Evolutionary conservation across 805 yeast species (phyloP), one percentile per base, ranked within the genome.

Genomic region (Candida ponderosae): DNA sequence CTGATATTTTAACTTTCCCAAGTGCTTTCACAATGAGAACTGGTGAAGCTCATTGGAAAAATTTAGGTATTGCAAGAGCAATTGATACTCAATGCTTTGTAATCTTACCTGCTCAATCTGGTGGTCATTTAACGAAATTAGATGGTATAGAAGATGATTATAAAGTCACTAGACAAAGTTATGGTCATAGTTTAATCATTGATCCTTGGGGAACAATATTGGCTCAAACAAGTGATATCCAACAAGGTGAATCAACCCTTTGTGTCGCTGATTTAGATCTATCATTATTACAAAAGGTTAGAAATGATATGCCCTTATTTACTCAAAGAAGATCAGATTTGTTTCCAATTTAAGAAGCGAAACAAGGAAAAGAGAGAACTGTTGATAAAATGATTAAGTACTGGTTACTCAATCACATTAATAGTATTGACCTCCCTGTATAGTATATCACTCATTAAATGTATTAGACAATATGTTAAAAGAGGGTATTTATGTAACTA

Each of bases 1-100:
- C 96, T 1, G 71, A 85, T 40, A 63, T 90, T 18, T 48, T 90
- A 29, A 73, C 90, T 3, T 90, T 66, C 49, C 97, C 98, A 0
- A 81, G 94, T 19, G 97, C 97, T 0, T 93, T 94, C 68, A 93
- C 96, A 0, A 74, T 83, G 54, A 78, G 79, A 44, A 90, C 97
- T 0, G 98, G 98, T 1, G 76, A 76, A 36, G 86, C 90, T 1
- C 98, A 90, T 53, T 90, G 97, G 95, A 77, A 77, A 37, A 57
- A 74, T 1, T 64, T 90, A 36, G 96, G 86, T 2, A 67, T 76
- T 20, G 81, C 95, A 0, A 65, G 97, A 34, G 97, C 97, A 4
- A 72, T 90, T 11, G 96, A 89, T 53, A 73, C 90, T 2, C 97
- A 93, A 59, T 68, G 82, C 41, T 93, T 72, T 56, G 95, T 89